Conservation (phyloP, 2,329 filamentous ascomycete genomes). For the Cercospora sojina region DNA sequence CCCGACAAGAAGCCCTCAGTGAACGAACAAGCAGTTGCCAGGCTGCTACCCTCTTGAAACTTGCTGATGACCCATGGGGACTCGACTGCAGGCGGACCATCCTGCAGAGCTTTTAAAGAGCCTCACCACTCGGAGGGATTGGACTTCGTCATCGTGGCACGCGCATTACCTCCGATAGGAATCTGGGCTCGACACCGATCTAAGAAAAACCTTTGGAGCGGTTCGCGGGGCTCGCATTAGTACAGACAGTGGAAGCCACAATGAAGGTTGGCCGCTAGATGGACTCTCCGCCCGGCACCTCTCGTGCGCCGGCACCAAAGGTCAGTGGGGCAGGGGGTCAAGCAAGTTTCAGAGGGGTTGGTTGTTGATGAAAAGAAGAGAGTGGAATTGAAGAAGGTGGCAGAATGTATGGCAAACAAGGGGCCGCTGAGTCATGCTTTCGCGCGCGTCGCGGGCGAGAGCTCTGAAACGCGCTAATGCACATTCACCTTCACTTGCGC, state of each 20-base stretch:
- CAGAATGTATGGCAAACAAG: background rate
- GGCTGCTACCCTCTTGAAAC: background rate
- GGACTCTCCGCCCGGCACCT: background rate
- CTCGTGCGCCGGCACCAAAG: background rate
- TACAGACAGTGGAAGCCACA: background rate
- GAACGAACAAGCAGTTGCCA: constrained; percentile 1
- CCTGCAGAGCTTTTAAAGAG: background rate
- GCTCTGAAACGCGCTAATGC: background rate
- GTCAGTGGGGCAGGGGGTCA: background rate
- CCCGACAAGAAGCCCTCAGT: background rate
- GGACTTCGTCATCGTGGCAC: constrained; percentile 4
- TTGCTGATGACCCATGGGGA: background rate
- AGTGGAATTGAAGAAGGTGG: background rate
- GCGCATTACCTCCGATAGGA: background rate
- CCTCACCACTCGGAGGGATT: background rate
- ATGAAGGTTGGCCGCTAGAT: background rate
- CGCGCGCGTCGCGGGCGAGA: background rate
- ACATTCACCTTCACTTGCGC: constrained; percentile 2
- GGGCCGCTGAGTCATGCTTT: background rate
- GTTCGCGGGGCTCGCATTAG: constrained; percentile 1
- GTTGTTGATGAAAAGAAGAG: background rate
- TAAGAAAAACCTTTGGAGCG: background rate
- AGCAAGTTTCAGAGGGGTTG: background rate
- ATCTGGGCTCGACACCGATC: background rate
- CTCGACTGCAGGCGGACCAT: constrained; percentile 3